A percentile compares a stretch with the other conserved stretches of the same genome.
Evolutionary conservation across 169 alveolate species (phyloP).

Genomic region (Plasmodium malariae): DNA sequence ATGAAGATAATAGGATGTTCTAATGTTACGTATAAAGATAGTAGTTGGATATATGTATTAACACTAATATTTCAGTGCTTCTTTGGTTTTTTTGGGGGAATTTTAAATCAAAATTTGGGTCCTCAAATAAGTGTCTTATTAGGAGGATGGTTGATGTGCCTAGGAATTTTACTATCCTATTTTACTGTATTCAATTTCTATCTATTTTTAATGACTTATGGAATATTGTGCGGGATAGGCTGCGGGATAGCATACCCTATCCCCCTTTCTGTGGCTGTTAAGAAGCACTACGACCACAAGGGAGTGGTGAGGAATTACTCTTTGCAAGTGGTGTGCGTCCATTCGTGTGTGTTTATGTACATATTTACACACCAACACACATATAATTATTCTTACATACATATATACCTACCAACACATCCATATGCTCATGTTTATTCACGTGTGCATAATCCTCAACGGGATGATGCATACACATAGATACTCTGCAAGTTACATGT

Average conservation of each 20-base stretch:
- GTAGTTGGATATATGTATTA: slow-evolving; percentile 72
- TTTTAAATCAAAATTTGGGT: slow-evolving; percentile 62
- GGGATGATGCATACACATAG: neutral
- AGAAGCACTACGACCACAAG: slow-evolving; percentile 61
- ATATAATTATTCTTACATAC: neutral
- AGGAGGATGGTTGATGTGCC: slow-evolving; percentile 75
- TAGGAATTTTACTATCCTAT: slow-evolving; percentile 69
- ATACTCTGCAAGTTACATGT: neutral
- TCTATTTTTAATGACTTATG: slow-evolving; percentile 68
- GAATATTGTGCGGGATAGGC: slow-evolving; percentile 75
- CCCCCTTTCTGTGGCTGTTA: slow-evolving; percentile 73
- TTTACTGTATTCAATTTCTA: slow-evolving; percentile 70
- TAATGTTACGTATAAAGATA: slow-evolving; percentile 70
- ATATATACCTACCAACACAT: neutral
- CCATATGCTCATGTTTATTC: no score
- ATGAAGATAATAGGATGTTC: slow-evolving; percentile 81
- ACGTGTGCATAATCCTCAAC: neutral
- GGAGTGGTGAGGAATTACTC: slow-evolving; percentile 52
- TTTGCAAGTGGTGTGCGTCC: neutral
- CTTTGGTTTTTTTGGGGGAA: slow-evolving; percentile 75
- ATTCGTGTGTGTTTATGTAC: neutral
- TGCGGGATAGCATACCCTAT: slow-evolving; percentile 78
- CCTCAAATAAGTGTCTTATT: slow-evolving; percentile 71
- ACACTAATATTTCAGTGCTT: slow-evolving; percentile 68
- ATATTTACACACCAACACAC: neutral